These are phyloP conservation scores for Eleusine indica DNA, from an alignment of 176 grass and related monocot species.

Conservation along the genomic window DNA sequence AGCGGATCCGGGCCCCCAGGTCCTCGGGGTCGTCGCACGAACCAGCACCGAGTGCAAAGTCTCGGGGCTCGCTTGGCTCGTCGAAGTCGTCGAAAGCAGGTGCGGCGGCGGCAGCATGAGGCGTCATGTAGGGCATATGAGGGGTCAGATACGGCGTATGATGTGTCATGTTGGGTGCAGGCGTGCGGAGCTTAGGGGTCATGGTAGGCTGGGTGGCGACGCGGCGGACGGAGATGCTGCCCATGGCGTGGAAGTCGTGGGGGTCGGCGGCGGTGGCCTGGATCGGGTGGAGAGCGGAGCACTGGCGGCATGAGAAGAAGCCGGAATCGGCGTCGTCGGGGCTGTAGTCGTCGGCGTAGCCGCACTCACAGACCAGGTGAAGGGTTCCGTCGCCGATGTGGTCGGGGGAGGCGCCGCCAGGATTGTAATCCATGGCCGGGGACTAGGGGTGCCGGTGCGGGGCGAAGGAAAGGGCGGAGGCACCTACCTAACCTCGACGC, in stretches of 20 bases:
- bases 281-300: conserved; percentile 50
- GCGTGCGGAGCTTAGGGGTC: conserved; percentile 26
- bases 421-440: no score
- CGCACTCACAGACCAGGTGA: conserved; percentile 53
- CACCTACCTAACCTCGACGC: no score
- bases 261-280: conserved; percentile 54
- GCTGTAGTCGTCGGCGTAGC: not conserved
- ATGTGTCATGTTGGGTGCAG: conserved; percentile 17
- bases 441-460: no score
- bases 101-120: not conserved
- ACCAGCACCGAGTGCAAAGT: conserved; percentile 34
- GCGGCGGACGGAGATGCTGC: conserved; percentile 28
- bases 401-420: not conserved
- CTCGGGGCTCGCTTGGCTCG: conserved; percentile 36
- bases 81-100: conserved; percentile 19
- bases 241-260: conserved; percentile 1
- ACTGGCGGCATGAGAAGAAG: conserved; percentile 62
- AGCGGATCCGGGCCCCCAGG: conserved; percentile 43
- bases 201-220: conserved; percentile 22
- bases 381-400: not conserved
- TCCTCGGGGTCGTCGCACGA: conserved; percentile 22
- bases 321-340: conserved; percentile 54
- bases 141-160: conserved; percentile 10
- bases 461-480: no score
- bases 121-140: no score